Evolutionary conservation across 495 filamentous ascomycete genomes (phyloP).

Genomic region (Penicillium lividum): DNA sequence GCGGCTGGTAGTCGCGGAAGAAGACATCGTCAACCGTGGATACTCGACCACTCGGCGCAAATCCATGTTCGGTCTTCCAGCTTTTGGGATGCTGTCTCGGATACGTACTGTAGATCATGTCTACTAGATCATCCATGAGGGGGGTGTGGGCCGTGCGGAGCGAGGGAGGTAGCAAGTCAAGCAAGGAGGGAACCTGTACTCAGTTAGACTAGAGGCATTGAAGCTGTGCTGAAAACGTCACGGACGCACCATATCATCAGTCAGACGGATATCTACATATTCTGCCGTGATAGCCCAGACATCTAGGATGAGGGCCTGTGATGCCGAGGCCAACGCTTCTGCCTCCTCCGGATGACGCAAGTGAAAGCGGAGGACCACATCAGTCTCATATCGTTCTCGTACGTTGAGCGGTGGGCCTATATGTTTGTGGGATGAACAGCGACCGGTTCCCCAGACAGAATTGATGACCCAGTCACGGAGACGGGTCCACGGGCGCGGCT

Average conservation of each 20-base stretch:
- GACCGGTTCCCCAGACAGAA: slow-evolving; percentile 57
- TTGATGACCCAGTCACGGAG: slow-evolving; percentile 67
- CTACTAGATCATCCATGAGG: slow-evolving; percentile 79
- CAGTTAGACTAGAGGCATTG: not conserved
- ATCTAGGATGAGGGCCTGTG: slow-evolving; percentile 77
- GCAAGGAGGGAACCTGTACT: slow-evolving; percentile 67
- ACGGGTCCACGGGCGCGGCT: slow-evolving; percentile 48
- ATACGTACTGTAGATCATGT: slow-evolving; percentile 75
- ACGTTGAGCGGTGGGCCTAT: slow-evolving; percentile 48
- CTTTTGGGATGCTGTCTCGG: slow-evolving; percentile 43
- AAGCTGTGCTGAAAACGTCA: not conserved
- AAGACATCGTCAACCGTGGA: slow-evolving; percentile 63
- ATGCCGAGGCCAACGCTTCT: slow-evolving; percentile 68
- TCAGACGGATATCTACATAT: slow-evolving; percentile 84
- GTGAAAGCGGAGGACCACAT: slow-evolving; percentile 88
- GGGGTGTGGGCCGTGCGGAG: slow-evolving; percentile 71
- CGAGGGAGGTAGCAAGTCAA: slow-evolving; percentile 76
- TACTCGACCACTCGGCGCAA: slow-evolving; percentile 36
- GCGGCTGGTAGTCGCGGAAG: slow-evolving; percentile 83
- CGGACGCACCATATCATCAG: slow-evolving; percentile 68
- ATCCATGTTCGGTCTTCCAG: slow-evolving; percentile 32
- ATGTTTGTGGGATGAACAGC: slow-evolving; percentile 27
- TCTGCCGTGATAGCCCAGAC: slow-evolving; percentile 83
- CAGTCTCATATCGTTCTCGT: slow-evolving; percentile 68
- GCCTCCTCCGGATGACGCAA: slow-evolving; percentile 70